Evolutionary conservation across 768 basidiomycete genomes (phyloP).

Genomic region (Hortiboletus campestris): DNA sequence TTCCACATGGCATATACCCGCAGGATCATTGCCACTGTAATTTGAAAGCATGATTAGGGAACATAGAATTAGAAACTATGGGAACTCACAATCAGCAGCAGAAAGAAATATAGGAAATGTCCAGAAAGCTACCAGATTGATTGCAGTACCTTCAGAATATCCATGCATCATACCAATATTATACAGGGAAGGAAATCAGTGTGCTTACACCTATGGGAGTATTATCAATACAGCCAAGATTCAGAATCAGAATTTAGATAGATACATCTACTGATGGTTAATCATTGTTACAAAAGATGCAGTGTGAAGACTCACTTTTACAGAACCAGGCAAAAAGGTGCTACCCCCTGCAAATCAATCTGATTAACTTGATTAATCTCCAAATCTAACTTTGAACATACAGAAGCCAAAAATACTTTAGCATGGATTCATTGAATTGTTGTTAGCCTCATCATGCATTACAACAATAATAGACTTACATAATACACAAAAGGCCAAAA

Average conservation of each 20-base stretch:
- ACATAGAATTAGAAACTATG: too few species aligned
- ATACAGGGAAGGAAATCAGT: too few species aligned
- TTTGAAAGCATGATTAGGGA: too few species aligned
- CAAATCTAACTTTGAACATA: not conserved
- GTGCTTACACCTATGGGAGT: constrained; percentile 8
- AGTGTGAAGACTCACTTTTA: not conserved
- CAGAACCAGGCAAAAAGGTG: not conserved
- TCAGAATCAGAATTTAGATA: not conserved
- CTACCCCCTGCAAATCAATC: not conserved
- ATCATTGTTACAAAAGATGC: too few species aligned
- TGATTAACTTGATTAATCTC: not conserved
- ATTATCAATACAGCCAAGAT: not conserved
- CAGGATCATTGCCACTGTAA: too few species aligned
- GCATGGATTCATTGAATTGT: not conserved
- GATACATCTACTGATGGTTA: not conserved
- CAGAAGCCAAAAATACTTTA: not conserved
- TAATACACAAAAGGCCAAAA: not conserved
- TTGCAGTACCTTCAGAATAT: not conserved
- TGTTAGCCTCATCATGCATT: not conserved
- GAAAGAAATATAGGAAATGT: too few species aligned
- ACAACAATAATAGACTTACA: not conserved
- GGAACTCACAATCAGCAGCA: too few species aligned
- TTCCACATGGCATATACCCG: too few species aligned
- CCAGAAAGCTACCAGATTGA: not conserved
- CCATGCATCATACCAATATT: not conserved